Base-by-base conservation (phyloP, 176 grass and related monocot genomes). In the Juncus inflexus region DNA sequence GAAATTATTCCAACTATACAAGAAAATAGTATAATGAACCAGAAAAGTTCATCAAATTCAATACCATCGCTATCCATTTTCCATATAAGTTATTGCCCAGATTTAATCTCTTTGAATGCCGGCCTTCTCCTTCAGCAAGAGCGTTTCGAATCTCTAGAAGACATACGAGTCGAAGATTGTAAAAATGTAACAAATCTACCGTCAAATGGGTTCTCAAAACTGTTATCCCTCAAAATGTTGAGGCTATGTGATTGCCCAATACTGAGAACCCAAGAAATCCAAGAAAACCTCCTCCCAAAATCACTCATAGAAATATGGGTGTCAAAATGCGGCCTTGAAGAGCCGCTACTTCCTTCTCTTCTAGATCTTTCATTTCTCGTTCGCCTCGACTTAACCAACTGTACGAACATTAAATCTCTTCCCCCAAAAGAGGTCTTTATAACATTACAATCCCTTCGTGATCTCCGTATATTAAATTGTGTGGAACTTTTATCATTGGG, bases 51-150 rank as follows among this genome's bases (percentile, higher is more conserved):
- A 4, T 28, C 19, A 28, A 28, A 28, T 28, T 28, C 19, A 28
- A 15, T 15, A 63, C 50, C 67, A 58, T n/a, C 14, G 3, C 0
- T 69, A 42, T 64, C 37, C 3, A 19, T 63, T 64, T 56, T 79
- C 9, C 43, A 15, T 12, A 72, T 79, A 37, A 53, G 53, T 55
- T 2, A 62, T 4, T 79, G 76, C n/a, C 11, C 76, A 12, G 7
- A 42, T 9, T 60, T 79, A 40, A 71, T 54, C 52, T 50, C 66
- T 61, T 11, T 79, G 37, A 15, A 64, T 15, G 19, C 35, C 38
- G 76, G 76, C 61, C 66, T n/a, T 12, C 36, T 79, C 14, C 37
- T 62, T n/a, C 66, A 79, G 5, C 76, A 79, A 62, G 35, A 72
- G 9, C 37, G 35, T 38, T 67, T 78, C 55, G 45, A 67, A 52